Evolutionary conservation across 352 stramenopile species (phyloP).

Genomic region (Bremia lactucae): DNA sequence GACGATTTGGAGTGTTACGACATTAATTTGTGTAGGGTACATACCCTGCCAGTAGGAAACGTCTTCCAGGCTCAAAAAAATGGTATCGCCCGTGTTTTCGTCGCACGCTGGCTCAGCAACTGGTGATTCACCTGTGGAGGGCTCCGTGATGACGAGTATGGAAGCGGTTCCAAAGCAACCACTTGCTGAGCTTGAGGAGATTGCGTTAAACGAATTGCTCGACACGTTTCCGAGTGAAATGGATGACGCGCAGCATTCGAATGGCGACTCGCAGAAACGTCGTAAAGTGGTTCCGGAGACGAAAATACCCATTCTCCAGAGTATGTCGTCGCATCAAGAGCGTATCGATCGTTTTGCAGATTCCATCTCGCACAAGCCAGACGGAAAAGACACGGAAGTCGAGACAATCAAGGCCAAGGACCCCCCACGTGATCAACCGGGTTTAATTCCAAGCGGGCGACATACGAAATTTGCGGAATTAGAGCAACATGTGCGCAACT

Average conservation of each 20-base stretch:
- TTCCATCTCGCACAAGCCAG: too few species aligned
- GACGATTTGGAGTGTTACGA: too few species aligned
- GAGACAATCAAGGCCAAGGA: conserved; percentile 8
- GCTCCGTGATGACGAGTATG: too few species aligned
- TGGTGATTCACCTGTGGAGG: too few species aligned
- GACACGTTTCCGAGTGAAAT: conserved; percentile 49
- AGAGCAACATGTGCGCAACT: conserved; percentile 49
- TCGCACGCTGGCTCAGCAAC: too few species aligned
- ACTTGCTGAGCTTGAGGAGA: conserved; percentile 43
- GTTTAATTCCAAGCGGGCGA: conserved; percentile 3
- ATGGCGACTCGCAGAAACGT: conserved; percentile 8
- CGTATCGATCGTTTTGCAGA: background rate
- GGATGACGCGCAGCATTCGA: conserved; percentile 27
- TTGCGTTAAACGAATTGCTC: conserved; percentile 54
- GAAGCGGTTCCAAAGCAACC: conserved; percentile 10
- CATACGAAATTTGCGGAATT: conserved; percentile 69
- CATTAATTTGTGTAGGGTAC: too few species aligned
- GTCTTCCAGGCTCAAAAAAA: too few species aligned
- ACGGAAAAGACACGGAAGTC: conserved; percentile 4
- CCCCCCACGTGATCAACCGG: background rate
- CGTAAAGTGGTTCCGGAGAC: background rate
- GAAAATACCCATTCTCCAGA: background rate
- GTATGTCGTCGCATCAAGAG: background rate
- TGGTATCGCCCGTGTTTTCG: too few species aligned
- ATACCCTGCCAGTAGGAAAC: too few species aligned